Base-by-base conservation (phyloP, 495 filamentous ascomycete species). In the Daldinia loculata region DNA sequence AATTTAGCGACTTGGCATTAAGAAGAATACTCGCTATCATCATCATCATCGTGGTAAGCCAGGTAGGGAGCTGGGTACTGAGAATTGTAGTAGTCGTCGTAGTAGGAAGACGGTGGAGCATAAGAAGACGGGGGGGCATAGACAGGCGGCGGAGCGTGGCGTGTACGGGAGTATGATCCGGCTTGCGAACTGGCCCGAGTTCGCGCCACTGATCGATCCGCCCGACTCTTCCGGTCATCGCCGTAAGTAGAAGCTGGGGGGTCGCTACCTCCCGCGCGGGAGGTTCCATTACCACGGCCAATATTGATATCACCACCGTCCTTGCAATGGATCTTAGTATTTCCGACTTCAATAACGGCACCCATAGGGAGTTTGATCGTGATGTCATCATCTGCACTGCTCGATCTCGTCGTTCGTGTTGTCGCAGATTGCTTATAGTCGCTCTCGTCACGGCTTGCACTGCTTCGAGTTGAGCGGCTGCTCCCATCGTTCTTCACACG, bases 251-350 rank as follows among this genome's bases (percentile, higher is more conserved):
- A 83, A 64, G 77, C 80, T 17, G 77, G 75, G 51, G 79, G 77
- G 30, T 83, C 82, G 60, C 81, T 82, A 56, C 71, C 79, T 51
- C 74, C 68, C 19, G 43, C 43, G n/a, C 75, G 77, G 11, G 76
- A 74, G 26, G 67, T 41, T 30, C 66, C 76, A 48, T 48, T 24
- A 8, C 67, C 65, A 24, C 78, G 78, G 60, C 74, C 78, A 74
- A 86, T 83, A 69, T 83, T 85, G 72, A 87, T 84, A 65, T 86
- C 82, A 36, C 83, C 82, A 15, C 83, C 85, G 17, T 86, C 84
- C 34, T 69, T 75, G 73, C 83, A 86, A 65, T 86, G 79, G 68
- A 87, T 85, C 64, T 86, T 82, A 26, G 84, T 80, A 29, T 81
- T 80, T 43, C 79, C 82, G n/a, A 84, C 76, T 63, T 83, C 80